Percentiles rank a stretch among this genome's conserved stretches.
Conservation (phyloP, 2,329 filamentous ascomycete species). For the Epichloe sp. region DNA sequence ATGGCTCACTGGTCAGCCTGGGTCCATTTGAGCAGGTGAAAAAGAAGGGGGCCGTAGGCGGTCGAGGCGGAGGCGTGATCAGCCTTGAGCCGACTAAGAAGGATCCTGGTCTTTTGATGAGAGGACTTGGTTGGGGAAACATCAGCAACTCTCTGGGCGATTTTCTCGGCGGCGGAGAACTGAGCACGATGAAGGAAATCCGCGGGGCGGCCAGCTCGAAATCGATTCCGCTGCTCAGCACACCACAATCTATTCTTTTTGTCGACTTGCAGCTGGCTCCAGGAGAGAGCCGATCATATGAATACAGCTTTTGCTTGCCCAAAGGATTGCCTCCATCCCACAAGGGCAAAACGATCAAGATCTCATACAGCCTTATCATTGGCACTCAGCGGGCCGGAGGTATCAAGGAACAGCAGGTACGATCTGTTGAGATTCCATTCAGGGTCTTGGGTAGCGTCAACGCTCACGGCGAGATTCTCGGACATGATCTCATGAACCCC, state of each 20-base stretch:
- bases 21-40: slow-evolving; percentile 92
- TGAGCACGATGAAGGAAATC: slow-evolving; percentile 94
- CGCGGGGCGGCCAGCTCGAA: slow-evolving; percentile 74
- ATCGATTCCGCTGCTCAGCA: slow-evolving; percentile 82
- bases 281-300: slow-evolving; percentile 77
- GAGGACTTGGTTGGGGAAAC: slow-evolving; percentile 75
- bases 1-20: slow-evolving; percentile 82
- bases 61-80: slow-evolving; percentile 76
- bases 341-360: slow-evolving; percentile 86
- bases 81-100: slow-evolving; percentile 63
- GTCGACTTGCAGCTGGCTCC: slow-evolving; percentile 80
- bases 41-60: slow-evolving; percentile 80
- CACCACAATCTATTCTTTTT: slow-evolving; percentile 89
- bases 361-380: slow-evolving; percentile 79
- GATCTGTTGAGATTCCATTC: slow-evolving; percentile 86
- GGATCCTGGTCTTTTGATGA: slow-evolving; percentile 69
- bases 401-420: slow-evolving; percentile 67
- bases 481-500: slow-evolving; percentile 87
- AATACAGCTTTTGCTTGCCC: slow-evolving; percentile 76
- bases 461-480: slow-evolving; percentile 72
- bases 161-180: slow-evolving; percentile 70
- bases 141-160: slow-evolving; percentile 82
- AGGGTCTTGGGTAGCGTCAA: slow-evolving; percentile 89
- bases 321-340: slow-evolving; percentile 84
- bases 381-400: slow-evolving; percentile 79